Conservation (phyloP, 2,329 filamentous ascomycete genomes). For the Fusarium incarnatum region DNA sequence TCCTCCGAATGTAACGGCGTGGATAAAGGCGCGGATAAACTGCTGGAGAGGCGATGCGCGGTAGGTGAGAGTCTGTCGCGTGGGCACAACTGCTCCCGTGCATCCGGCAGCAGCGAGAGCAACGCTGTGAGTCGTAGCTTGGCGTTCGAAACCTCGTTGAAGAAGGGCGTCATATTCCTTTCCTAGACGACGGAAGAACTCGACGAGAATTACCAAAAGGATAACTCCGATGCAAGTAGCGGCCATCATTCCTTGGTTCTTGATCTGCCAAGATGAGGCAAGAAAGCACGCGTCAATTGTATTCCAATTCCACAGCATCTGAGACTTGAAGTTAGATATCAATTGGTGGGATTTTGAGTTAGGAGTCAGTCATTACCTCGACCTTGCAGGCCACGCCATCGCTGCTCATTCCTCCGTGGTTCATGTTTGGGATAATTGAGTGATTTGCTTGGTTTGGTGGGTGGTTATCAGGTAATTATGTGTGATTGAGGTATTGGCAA, state of each 20-base stretch:
- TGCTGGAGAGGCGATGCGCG: slow-evolving; percentile 74
- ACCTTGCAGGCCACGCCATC: slow-evolving; percentile 49
- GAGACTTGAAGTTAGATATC: slow-evolving; percentile 4
- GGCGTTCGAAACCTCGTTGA: slow-evolving; percentile 61
- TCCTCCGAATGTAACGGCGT: slow-evolving; percentile 77
- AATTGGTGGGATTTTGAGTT: neutral
- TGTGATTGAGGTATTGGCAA: neutral
- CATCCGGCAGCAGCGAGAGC: slow-evolving; percentile 37
- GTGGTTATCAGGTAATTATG: neutral
- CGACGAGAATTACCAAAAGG: slow-evolving; percentile 76
- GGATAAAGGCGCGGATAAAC: slow-evolving; percentile 70
- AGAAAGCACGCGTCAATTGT: slow-evolving; percentile 80
- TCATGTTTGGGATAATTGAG: slow-evolving; percentile 17
- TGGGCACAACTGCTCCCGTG: slow-evolving; percentile 40
- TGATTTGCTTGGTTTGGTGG: neutral
- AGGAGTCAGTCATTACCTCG: slow-evolving; percentile 41
- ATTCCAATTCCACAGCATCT: slow-evolving; percentile 87
- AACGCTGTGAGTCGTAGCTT: slow-evolving; percentile 42
- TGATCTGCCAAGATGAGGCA: slow-evolving; percentile 75
- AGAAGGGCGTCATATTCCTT: slow-evolving; percentile 79
- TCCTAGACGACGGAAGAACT: slow-evolving; percentile 75
- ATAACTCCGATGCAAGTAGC: slow-evolving; percentile 82
- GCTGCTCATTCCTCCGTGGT: slow-evolving; percentile 33
- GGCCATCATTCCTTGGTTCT: slow-evolving; percentile 77
- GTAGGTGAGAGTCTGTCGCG: slow-evolving; percentile 51